phyloP scores from a whole-genome alignment of 2,329 filamentous ascomycete species.

The Aspergillus oerlinghausenensis region DNA sequence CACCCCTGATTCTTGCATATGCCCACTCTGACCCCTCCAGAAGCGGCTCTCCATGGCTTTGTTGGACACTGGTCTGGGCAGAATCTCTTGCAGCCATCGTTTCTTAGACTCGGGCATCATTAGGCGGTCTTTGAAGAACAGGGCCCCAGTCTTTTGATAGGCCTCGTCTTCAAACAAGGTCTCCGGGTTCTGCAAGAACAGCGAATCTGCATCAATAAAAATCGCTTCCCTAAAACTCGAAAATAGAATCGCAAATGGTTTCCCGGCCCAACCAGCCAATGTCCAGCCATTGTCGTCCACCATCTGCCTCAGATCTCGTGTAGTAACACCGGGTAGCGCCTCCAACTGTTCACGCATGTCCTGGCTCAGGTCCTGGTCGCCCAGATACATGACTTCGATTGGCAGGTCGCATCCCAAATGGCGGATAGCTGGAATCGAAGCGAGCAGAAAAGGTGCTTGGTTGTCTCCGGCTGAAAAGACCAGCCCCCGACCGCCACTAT shows the following conservation, averaged over 20 bases:
- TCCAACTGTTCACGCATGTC: constrained; percentile 41
- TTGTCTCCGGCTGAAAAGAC: constrained; percentile 44
- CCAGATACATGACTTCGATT: constrained; percentile 26
- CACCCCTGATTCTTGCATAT: constrained; percentile 44
- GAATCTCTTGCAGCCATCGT: constrained; percentile 39
- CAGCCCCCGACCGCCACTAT: constrained; percentile 40
- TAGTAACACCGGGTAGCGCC: constrained; percentile 40
- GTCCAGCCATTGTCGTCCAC: constrained; percentile 43
- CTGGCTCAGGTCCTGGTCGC: constrained; percentile 42
- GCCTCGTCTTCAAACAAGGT: constrained; percentile 41
- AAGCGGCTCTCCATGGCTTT: constrained; percentile 31
- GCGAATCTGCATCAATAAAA: constrained; percentile 45
- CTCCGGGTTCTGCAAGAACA: constrained; percentile 43
- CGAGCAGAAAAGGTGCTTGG: constrained; percentile 42
- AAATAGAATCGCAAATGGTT: constrained; percentile 45
- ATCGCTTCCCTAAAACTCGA: constrained; percentile 47
- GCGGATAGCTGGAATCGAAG: constrained; percentile 33
- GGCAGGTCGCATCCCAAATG: constrained; percentile 14
- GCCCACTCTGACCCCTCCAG: constrained; percentile 15
- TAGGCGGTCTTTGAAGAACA: constrained; percentile 46
- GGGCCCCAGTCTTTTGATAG: constrained; percentile 40
- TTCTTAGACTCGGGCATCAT: constrained; percentile 37
- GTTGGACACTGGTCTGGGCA: constrained; percentile 41
- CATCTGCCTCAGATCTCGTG: constrained; percentile 43
- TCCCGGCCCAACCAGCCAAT: constrained; percentile 44